Base-by-base conservation (phyloP, 2,329 filamentous ascomycete species). In the Thielaviopsis punctulata region DNA sequence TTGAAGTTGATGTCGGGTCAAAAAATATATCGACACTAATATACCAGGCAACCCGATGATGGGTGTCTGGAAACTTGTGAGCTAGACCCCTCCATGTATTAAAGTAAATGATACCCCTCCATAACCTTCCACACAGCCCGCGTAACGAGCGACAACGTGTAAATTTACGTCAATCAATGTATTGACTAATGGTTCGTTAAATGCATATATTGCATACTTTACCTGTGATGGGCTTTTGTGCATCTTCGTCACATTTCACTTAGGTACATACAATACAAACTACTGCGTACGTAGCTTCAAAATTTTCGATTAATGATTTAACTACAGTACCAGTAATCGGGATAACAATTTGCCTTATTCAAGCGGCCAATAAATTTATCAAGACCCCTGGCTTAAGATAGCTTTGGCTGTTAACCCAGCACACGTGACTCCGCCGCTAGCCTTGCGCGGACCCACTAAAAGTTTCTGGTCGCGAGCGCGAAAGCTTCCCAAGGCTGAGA, bases 381-480 rank as follows among this genome's bases (percentile, higher is more conserved):
- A n/a, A n/a, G n/a, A n/a, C n/a, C n/a, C n/a, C n/a, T n/a, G n/a
- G n/a, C n/a, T n/a, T n/a, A n/a, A 9, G 7, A 25, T 27, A 53
- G 25, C 15, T 21, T 48, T 18, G 18, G 4, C 5, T 2, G 33
- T 8, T 10, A 39, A 49, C 2, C 39, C 25, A 19, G 12, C 1
- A 6, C 50, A 55, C 53, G 53, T 55, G 53, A 55, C 21, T 3
- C 1, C 4, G 39, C 7, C 19, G n/a, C 2, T 48, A 57, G 56
- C 56, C 56, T 57, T 52, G 54, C 44, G 44, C n/a, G 6, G 36
- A 19, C 30, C 43, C 56, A 56, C 47, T 36, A 56, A 54, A 56
- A 53, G 22, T 52, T 55, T 52, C 45, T 52, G 43, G 56, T 53
- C 50, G 56, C 54, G 54, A 53, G 51, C 54, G 53, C 56, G 54